Base-by-base conservation (phyloP, 768 basidiomycete species). In the Pholiota molesta region DNA sequence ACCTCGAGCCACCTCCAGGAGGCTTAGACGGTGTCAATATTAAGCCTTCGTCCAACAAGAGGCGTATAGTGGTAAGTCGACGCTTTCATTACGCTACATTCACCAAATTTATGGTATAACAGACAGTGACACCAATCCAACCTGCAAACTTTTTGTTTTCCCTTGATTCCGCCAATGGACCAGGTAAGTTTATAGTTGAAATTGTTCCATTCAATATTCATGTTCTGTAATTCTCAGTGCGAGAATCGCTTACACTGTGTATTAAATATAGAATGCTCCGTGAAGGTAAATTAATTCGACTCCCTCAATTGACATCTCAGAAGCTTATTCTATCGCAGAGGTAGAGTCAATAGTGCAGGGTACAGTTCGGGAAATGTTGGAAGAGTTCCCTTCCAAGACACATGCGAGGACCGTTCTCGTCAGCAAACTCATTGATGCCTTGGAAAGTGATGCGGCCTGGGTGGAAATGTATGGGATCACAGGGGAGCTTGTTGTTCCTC, bases 121-220 rank as follows among this genome's bases (percentile, higher is more conserved):
- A 97, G 95, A 89, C 86, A 4, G 81, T 95, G 19, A 88, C 91
- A 2, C 92, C 92, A 1, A 75, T 78, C 1, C 90, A 88, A 71
- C 85, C 94, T 0, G 88, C 88, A 2, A 87, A 89, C 64, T 94
- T 91, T 70, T 68, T 97, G 45, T 97, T 96, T 74, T 86, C 86
- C 52, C 79, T 95, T n/a, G 83, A 88, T 56, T 89, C 88, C 11
- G 73, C 70, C 17, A 71, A 80, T 60, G 89, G 89, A 2, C 83
- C 85, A 78, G 84, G 90, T 92, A 57, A 29, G 13, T 52, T 16
- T 57, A 42, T 47, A 39, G 31, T 17, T 63, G 11, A 16, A 11
- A 29, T 51, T 16, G 56, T 54, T 39, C 23, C 42, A 64, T 37
- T 56, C 47, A 45, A 62, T 40, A 55, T 19, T 37, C 37, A 69